These are phyloP conservation scores for Cupressus sempervirens DNA, from an alignment of 75 land plant genomes.

Conservation along the genomic window DNA sequence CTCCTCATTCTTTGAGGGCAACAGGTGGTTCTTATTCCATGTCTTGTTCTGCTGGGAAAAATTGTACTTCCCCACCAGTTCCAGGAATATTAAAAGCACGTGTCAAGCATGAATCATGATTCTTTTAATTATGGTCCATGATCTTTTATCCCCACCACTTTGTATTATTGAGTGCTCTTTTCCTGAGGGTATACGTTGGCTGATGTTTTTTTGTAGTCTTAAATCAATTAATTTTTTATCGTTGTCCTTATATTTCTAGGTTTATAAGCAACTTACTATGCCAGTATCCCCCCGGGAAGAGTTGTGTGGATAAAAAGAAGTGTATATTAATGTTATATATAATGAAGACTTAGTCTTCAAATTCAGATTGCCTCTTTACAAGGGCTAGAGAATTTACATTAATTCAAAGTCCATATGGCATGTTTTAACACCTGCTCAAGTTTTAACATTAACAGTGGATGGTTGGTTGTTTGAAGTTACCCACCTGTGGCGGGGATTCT, in stretches of 20 bases:
- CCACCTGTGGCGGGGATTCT: neutral
- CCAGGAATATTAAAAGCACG: constrained; percentile 93
- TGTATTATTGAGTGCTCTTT: constrained; percentile 8
- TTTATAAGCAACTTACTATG: neutral
- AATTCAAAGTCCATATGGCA: neutral
- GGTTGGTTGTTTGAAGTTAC: neutral
- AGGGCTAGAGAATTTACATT: neutral
- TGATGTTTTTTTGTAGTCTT: neutral
- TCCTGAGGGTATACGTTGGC: neutral
- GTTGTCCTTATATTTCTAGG: neutral
- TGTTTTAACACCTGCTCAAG: neutral
- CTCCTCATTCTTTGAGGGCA: constrained; percentile 16
- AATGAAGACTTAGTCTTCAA: neutral
- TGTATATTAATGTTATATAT: constrained; percentile 11
- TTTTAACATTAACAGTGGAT: neutral
- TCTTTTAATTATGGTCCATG: neutral
- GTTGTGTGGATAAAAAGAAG: constrained; percentile 3
- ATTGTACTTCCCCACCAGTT: constrained; percentile 53
- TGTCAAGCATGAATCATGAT: constrained; percentile 71
- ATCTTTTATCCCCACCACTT: neutral
- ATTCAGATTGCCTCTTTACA: constrained; percentile 2
- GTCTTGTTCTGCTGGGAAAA: constrained; percentile 35
- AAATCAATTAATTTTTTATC: constrained; percentile 4
- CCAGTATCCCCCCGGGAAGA: neutral
- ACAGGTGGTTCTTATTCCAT: constrained; percentile 6